Evolutionary conservation across 306 rosid genomes (phyloP), one percentile per base, ranked within the genome.

Genomic region (Cucurbita maxima): DNA sequence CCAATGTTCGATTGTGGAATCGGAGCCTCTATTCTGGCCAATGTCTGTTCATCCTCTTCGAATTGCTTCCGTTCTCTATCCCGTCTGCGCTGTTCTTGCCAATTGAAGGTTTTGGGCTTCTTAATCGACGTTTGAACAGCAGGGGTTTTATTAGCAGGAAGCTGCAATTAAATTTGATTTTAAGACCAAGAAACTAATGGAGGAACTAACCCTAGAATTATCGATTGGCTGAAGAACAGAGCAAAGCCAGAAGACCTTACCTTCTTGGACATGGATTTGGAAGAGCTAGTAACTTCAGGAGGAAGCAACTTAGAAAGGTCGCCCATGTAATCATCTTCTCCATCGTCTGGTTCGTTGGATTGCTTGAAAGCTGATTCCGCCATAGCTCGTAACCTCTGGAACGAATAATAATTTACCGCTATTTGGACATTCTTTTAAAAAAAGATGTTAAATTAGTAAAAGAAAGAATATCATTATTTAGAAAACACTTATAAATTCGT

Each of bases 1-100:
- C 96, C 97, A 78, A 94, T 79, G 85, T 90, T 90, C 72, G 97
- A 93, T 67, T 93, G 96, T 5, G 98, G 96, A 71, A 93, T 88
- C 22, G 98, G 92, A 60, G 90, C 86, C 79, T 90, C 96, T 22
- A 86, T 88, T 37, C 77, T 93, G 6, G 92, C 96, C 79, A 93
- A 77, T 48, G 92, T 93, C 78, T 81, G 77, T 83, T 90, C 88
- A 79, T 93, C 97, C 81, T 93, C 98, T 50, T 88, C 79, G 50
- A 58, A 66, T 71, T 90, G 98, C 84, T 84, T 93, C 75, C 80
- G 76, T 77, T 88, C 91, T 77, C 92, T 86, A 44, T 88, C 88
- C 1, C 81, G 76, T 77, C 80, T 85, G 40, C 94, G 78, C n/a
- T 84, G 82, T 63, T 93, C 97, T 78, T 90, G 98, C 97, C 97